Evolutionary conservation across 2,329 filamentous ascomycete genomes (phyloP).

Genomic region (Aspergillus fructus): DNA sequence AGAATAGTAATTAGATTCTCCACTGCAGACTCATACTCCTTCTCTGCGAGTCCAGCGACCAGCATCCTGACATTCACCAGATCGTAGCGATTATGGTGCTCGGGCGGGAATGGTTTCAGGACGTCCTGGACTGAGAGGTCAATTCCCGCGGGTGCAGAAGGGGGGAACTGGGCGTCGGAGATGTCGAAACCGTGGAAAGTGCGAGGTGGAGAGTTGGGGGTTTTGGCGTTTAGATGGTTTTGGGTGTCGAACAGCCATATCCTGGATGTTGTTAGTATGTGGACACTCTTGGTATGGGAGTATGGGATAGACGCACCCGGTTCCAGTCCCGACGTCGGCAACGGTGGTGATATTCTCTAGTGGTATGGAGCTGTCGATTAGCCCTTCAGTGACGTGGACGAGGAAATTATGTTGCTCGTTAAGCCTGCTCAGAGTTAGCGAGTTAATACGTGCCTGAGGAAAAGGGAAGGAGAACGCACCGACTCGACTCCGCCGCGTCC

Average conservation of each 20-base stretch:
- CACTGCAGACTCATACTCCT: neutral
- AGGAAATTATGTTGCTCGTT: constrained; percentile 4
- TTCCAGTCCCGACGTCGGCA: constrained; percentile 6
- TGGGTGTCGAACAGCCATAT: constrained; percentile 2
- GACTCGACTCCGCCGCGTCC: neutral
- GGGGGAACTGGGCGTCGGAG: neutral
- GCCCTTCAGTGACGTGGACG: neutral
- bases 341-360: neutral
- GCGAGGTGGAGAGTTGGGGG: neutral
- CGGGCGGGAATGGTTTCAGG: neutral
- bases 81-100: neutral
- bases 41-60: neutral
- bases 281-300: neutral
- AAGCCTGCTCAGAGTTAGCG: neutral
- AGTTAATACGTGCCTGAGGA: too few species aligned
- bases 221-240: neutral
- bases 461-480: neutral
- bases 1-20: neutral
- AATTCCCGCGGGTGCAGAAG: neutral
- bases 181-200: constrained; percentile 6
- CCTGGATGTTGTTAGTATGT: neutral
- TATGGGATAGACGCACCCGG: neutral
- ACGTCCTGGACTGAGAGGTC: neutral
- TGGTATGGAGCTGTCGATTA: neutral
- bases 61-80: constrained; percentile 3